Base-by-base conservation (phyloP, 106 monocot species). In the Dendrobium officinale region DNA sequence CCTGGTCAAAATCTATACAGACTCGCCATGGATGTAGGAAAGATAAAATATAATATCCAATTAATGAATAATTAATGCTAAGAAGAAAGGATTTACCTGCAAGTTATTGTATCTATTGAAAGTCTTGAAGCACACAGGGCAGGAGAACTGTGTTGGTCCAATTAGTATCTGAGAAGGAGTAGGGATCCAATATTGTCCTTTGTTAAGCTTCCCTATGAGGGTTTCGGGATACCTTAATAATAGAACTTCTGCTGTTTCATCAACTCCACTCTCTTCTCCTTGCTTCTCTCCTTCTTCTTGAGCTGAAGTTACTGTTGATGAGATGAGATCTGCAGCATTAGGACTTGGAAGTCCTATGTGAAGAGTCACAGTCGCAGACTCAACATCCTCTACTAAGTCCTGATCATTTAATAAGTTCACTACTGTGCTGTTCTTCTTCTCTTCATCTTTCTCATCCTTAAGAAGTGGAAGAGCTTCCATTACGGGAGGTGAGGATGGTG, bases 151-250 rank as follows among this genome's bases (percentile, higher is more conserved):
- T 18, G 77, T 77, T 54, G 77, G 77, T 2, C 77, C 91, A 54
- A 91, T 88, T 13, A 91, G 88, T 79, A 91, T 91, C 82, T 91
- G 91, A 75, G 91, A 86, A 42, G 91, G 86, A 19, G 91, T 91
- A 1, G 91, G 91, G 40, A 91, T 91, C 91, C 91, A 91, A 29
- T 91, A 91, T 82, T 91, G 91, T 20, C 88, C 88, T 44, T 88
- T 91, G 88, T 86, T 91, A 56, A 91, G 86, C 82, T 76, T 91
- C 67, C 91, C 91, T 48, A 91, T 85, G 3, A 85, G 78, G 56
- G 79, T 75, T 20, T 84, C 72, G 51, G 10, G 51, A 13, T 51
- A 58, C 55, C 42, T 83, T 18, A 85, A 84, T n/a, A 82, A 40
- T 55, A 76, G 77, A 42, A 80, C 54, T 15, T 33, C 84, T n/a